A percentile compares a stretch with the other conserved stretches of the same genome.
Conservation (phyloP, 129 eudicot genomes). For the Daucus carota region DNA sequence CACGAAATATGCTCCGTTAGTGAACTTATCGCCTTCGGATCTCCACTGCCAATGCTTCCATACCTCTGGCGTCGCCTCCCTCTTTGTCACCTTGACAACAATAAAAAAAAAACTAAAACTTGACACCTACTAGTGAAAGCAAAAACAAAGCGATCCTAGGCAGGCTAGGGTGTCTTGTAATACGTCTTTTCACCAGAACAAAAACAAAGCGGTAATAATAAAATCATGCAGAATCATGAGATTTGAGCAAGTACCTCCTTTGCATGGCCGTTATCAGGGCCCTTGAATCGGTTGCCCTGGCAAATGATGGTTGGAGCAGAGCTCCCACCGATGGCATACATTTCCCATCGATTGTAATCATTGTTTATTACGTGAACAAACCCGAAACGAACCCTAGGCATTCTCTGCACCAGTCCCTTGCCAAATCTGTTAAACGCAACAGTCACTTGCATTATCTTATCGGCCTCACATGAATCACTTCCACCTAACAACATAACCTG, state of each 20-base stretch:
- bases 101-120: not conserved
- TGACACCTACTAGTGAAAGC: not conserved
- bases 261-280: not conserved
- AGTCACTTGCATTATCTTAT: not conserved
- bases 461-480: constrained; percentile 5
- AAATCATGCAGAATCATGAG: no score
- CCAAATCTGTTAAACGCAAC: constrained; percentile 9
- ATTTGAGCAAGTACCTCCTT: not conserved
- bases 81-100: constrained; percentile 1
- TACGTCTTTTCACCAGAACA: no score
- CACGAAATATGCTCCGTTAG: constrained; percentile 3
- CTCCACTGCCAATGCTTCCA: constrained; percentile 10
- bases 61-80: not conserved
- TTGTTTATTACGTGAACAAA: constrained; percentile 6
- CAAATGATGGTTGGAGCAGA: not conserved
- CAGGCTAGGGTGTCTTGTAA: no score
- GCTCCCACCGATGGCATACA: constrained; percentile 10
- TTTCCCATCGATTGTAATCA: constrained; percentile 9
- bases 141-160: no score
- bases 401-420: constrained; percentile 8
- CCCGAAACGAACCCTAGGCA: constrained; percentile 9
- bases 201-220: no score
- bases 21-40: constrained; percentile 1
- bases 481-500: constrained; percentile 13
- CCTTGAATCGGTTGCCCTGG: constrained; percentile 11